Conservation (phyloP, 192 early-diverging fungal species). For the Coemansia sp. region DNA sequence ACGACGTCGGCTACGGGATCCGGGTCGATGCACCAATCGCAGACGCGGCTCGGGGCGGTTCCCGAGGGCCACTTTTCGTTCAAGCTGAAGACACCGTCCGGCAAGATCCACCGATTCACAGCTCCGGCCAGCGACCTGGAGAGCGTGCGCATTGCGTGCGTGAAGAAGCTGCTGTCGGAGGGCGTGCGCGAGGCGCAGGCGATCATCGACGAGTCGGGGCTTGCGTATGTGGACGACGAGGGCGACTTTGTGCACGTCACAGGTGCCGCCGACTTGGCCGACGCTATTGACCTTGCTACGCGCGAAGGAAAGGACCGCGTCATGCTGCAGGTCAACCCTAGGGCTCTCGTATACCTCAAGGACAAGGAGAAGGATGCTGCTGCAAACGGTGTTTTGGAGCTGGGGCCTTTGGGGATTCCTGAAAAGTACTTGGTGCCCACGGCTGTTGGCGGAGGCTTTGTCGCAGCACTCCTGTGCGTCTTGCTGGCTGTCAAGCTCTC, state of each 20-base stretch:
- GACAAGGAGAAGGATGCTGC: slow-evolving; percentile 1
- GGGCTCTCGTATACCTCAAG: slow-evolving; percentile 21
- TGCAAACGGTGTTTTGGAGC: background rate
- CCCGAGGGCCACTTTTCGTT: slow-evolving; percentile 60
- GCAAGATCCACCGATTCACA: slow-evolving; percentile 75
- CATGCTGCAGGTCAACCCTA: slow-evolving; percentile 62
- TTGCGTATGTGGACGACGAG: slow-evolving; percentile 92
- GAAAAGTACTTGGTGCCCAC: slow-evolving; percentile 52
- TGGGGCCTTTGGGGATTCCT: slow-evolving; percentile 43
- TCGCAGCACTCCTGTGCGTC: slow-evolving; percentile 53
- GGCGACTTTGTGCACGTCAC: slow-evolving; percentile 81
- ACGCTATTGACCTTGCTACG: slow-evolving; percentile 80
- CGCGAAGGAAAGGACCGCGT: slow-evolving; percentile 76
- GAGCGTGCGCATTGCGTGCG: slow-evolving; percentile 57
- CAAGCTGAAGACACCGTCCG: slow-evolving; percentile 75
- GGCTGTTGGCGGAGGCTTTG: slow-evolving; percentile 54
- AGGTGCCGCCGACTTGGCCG: slow-evolving; percentile 73
- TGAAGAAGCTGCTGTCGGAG: slow-evolving; percentile 62
- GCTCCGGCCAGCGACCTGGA: slow-evolving; percentile 58
- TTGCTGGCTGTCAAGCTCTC: slow-evolving; percentile 53
- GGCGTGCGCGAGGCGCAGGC: slow-evolving; percentile 52
- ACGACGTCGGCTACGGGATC: slow-evolving; percentile 31
- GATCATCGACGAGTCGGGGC: slow-evolving; percentile 53
- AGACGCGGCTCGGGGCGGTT: slow-evolving; percentile 32
- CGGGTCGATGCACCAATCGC: slow-evolving; percentile 46